Evolutionary conservation across 306 rosid species (phyloP).

Genomic region (Crotalaria pallida): DNA sequence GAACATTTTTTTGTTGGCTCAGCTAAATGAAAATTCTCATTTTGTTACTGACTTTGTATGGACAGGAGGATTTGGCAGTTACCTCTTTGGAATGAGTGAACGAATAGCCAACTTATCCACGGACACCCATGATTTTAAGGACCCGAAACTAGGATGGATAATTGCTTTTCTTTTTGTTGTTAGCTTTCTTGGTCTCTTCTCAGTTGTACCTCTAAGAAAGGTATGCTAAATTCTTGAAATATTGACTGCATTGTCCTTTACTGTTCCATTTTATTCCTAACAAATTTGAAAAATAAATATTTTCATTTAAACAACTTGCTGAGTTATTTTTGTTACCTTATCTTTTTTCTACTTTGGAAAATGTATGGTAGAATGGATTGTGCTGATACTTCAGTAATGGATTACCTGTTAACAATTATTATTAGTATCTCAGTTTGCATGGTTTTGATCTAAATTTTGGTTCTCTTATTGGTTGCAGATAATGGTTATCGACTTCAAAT

Average conservation of each 20-base stretch:
- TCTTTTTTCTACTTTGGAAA: not conserved
- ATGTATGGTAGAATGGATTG: not conserved
- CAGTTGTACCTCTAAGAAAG: slow-evolving; percentile 52
- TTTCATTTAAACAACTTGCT: not conserved
- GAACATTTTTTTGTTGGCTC: not conserved
- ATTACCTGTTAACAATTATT: not conserved
- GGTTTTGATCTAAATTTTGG: slow-evolving; percentile 5
- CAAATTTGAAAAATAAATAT: not conserved
- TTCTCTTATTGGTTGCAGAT: slow-evolving; percentile 27
- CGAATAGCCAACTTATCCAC: slow-evolving; percentile 27
- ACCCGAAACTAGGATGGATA: slow-evolving; percentile 46
- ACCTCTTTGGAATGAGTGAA: slow-evolving; percentile 50
- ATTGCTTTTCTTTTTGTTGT: slow-evolving; percentile 49
- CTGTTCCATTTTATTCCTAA: not conserved
- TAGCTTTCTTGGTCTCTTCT: slow-evolving; percentile 53
- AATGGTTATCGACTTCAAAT: slow-evolving; percentile 49
- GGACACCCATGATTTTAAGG: slow-evolving; percentile 28
- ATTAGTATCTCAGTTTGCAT: not conserved
- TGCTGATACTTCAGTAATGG: not conserved
- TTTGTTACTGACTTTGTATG: slow-evolving; percentile 10
- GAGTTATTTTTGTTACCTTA: not conserved
- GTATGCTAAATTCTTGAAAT: slow-evolving; percentile 20
- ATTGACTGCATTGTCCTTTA: not conserved
- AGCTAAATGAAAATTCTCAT: not conserved
- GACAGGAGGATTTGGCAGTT: slow-evolving; percentile 51